Percentiles rank a stretch among this genome's conserved stretches.
phyloP scores from a whole-genome alignment of 2,329 filamentous ascomycete species.

The Tolypocladium endophyticum region DNA sequence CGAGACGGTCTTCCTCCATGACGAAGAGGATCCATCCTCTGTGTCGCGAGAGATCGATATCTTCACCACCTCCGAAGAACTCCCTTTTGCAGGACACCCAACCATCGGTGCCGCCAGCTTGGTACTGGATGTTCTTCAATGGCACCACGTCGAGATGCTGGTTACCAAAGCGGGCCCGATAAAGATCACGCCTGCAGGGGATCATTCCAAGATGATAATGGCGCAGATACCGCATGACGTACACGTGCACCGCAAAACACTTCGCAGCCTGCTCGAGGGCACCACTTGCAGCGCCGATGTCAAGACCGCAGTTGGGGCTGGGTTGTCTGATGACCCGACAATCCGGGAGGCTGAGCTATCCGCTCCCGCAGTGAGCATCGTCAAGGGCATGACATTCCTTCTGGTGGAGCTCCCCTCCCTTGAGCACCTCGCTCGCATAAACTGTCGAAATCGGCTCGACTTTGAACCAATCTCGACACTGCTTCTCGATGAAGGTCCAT shows the following conservation, averaged over 20 bases:
- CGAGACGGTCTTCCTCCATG: not conserved
- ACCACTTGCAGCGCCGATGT: no score
- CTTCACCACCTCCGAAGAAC: not conserved
- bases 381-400: not conserved
- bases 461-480: no score
- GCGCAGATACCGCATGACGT: not conserved
- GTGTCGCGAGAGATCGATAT: not conserved
- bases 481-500: not conserved
- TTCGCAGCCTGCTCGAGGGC: not conserved
- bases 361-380: not conserved
- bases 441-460: no score
- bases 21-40: not conserved
- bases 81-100: not conserved
- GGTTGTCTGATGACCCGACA: not conserved
- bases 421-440: not conserved
- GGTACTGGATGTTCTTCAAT: not conserved
- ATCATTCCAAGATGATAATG: not conserved
- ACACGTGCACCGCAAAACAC: not conserved
- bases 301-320: no score
- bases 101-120: not conserved
- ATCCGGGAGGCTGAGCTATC: not conserved
- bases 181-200: not conserved
- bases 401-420: not conserved
- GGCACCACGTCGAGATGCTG: not conserved
- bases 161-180: not conserved